These are phyloP conservation scores for Xylaria intraflava DNA, from an alignment of 495 filamentous ascomycete genomes.

Conservation along the genomic window DNA sequence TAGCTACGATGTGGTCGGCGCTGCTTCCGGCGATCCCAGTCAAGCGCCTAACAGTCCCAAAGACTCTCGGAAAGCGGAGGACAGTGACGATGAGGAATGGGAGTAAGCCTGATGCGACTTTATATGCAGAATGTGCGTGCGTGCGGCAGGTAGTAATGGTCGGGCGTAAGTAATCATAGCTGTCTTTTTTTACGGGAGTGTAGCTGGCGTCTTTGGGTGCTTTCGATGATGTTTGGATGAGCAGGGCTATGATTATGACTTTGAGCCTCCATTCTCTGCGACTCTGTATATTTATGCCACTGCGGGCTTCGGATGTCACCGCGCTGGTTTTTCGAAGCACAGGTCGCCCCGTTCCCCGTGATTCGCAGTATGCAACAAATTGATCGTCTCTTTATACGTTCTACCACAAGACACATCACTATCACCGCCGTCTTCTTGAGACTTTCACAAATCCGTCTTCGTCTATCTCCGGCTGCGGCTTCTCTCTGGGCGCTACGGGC, in stretches of 20 bases:
- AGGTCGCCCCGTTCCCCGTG: background rate
- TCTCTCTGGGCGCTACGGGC: slow-evolving; percentile 50
- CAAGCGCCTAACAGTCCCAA: slow-evolving; percentile 68
- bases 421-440: slow-evolving; percentile 61
- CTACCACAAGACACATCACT: background rate
- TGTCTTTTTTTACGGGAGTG: slow-evolving; percentile 7
- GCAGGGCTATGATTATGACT: background rate
- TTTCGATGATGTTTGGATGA: slow-evolving; percentile 10
- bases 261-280: slow-evolving; percentile 1
- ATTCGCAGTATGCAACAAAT: background rate
- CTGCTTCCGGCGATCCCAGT: slow-evolving; percentile 68
- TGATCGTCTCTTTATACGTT: background rate
- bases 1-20: slow-evolving; percentile 85
- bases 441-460: slow-evolving; percentile 95
- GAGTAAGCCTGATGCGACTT: slow-evolving; percentile 46
- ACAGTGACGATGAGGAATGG: slow-evolving; percentile 58
- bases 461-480: slow-evolving; percentile 69
- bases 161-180: background rate
- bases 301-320: background rate
- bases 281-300: slow-evolving; percentile 7
- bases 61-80: slow-evolving; percentile 43
- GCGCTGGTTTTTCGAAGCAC: background rate
- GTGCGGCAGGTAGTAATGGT: background rate
- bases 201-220: slow-evolving; percentile 7
- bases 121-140: background rate